phyloP scores from a whole-genome alignment of 805 yeast genomes.

The Yamadazyma phyllophila region DNA sequence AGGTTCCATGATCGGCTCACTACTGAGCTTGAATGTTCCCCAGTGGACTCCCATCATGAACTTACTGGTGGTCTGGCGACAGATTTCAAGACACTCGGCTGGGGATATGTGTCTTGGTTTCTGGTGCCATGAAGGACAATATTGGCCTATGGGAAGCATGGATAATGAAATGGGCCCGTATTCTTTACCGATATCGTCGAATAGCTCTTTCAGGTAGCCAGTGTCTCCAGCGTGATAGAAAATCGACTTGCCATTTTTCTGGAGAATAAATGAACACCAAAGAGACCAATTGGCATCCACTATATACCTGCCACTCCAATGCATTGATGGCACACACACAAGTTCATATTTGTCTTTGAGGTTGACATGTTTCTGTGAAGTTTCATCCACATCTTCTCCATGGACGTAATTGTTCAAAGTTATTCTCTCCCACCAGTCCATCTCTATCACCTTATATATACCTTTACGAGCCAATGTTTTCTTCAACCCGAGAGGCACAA shows the following conservation, averaged over 20 bases:
- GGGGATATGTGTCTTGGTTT: conserved; percentile 87
- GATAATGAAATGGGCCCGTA: conserved; percentile 62
- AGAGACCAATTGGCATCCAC: conserved; percentile 75
- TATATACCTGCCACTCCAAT: conserved; percentile 90
- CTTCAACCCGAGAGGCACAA: conserved; percentile 81
- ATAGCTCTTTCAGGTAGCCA: conserved; percentile 78
- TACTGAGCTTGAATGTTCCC: conserved; percentile 91
- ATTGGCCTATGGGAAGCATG: conserved; percentile 90
- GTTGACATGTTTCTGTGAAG: conserved; percentile 5
- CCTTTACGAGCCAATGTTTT: conserved; percentile 58
- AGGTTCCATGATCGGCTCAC: conserved; percentile 87
- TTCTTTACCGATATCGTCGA: conserved; percentile 58
- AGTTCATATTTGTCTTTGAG: conserved; percentile 61
- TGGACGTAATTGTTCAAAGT: conserved; percentile 42
- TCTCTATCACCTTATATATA: conserved; percentile 61
- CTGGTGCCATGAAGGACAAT: conserved; percentile 94
- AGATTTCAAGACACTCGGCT: conserved; percentile 66
- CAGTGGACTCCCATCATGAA: conserved; percentile 88
- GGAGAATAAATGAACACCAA: conserved; percentile 85
- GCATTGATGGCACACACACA: conserved; percentile 92
- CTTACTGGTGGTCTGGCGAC: conserved; percentile 57
- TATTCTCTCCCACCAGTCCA: conserved; percentile 87
- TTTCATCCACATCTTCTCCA: background rate
- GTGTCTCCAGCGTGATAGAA: conserved; percentile 95
- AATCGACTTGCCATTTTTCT: conserved; percentile 64